Evolutionary conservation across 495 filamentous ascomycete genomes (phyloP).

Genomic region (Neurospora sp.): DNA sequence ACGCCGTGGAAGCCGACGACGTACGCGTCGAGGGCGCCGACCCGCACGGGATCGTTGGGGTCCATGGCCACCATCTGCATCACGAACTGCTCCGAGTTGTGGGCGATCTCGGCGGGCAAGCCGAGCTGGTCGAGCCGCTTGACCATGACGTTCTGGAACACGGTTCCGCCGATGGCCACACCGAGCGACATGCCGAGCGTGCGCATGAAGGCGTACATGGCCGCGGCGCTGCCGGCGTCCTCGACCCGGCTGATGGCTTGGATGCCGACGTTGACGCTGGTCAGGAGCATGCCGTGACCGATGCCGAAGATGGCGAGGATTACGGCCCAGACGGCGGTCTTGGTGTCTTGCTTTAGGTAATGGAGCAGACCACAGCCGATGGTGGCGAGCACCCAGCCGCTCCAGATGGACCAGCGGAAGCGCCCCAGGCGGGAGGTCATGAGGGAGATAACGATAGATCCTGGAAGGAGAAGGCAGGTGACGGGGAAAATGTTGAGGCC

Average conservation of each 20-base stretch:
- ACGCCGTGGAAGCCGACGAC: slow-evolving; percentile 20
- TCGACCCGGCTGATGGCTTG: slow-evolving; percentile 40
- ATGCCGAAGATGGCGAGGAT: slow-evolving; percentile 43
- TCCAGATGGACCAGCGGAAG: slow-evolving; percentile 47
- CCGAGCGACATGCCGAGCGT: slow-evolving; percentile 55
- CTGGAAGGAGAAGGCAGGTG: slow-evolving; percentile 18
- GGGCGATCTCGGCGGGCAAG: slow-evolving; percentile 26
- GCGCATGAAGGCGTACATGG: slow-evolving; percentile 51
- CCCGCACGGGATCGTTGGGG: slow-evolving; percentile 12
- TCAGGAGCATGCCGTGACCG: slow-evolving; percentile 45
- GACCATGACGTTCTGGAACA: slow-evolving; percentile 49
- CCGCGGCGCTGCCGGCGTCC: slow-evolving; percentile 45
- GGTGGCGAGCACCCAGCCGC: slow-evolving; percentile 44
- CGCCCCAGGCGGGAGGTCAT: slow-evolving; percentile 37
- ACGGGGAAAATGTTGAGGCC: slow-evolving; percentile 32
- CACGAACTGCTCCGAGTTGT: slow-evolving; percentile 40
- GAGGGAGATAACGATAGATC: slow-evolving; percentile 39
- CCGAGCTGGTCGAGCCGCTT: slow-evolving; percentile 32
- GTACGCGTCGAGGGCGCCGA: slow-evolving; percentile 17
- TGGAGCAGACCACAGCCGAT: slow-evolving; percentile 40
- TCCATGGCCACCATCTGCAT: slow-evolving; percentile 17
- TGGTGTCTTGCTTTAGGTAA: slow-evolving; percentile 37
- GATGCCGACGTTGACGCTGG: slow-evolving; percentile 38
- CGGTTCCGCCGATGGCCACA: slow-evolving; percentile 51
- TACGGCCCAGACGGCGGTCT: slow-evolving; percentile 38